A percentile compares a stretch with the other conserved stretches of the same genome.
Conservation (phyloP, 441 rosid genomes). For the Flueggea neowawraea region DNA sequence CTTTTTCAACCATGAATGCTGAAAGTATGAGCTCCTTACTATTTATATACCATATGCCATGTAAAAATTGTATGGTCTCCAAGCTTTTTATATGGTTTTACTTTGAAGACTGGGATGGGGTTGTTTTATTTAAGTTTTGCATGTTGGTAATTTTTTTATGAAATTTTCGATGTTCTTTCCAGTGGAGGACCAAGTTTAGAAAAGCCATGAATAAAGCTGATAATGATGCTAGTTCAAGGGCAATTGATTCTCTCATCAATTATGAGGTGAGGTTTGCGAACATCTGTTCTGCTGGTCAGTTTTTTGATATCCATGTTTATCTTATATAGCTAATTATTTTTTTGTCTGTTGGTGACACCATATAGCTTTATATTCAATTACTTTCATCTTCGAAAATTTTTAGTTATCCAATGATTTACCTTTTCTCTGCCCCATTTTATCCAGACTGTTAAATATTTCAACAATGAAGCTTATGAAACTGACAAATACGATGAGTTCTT, state of each 20-base stretch:
- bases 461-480: conserved; percentile 75
- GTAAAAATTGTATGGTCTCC: too few species aligned
- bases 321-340: background rate
- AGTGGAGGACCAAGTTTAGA: conserved; percentile 93
- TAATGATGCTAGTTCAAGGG: conserved; percentile 82
- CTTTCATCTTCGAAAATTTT: background rate
- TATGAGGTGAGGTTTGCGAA: conserved; percentile 60
- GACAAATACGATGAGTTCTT: conserved; percentile 69
- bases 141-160: background rate
- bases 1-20: background rate
- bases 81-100: too few species aligned
- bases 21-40: too few species aligned
- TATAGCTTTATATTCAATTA: background rate
- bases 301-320: too few species aligned
- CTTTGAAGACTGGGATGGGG: background rate
- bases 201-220: conserved; percentile 92
- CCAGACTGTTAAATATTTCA: conserved; percentile 95
- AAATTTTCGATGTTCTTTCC: conserved; percentile 23
- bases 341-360: background rate
- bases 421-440: conserved; percentile 13
- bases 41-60: too few species aligned
- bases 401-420: background rate
- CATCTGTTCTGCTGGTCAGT: background rate
- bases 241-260: conserved; percentile 86
- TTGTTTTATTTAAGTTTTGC: background rate